A percentile compares a stretch with the other conserved stretches of the same genome.
Conservation (phyloP, 495 filamentous ascomycete genomes). For the Penicillium atrosanguineum region DNA sequence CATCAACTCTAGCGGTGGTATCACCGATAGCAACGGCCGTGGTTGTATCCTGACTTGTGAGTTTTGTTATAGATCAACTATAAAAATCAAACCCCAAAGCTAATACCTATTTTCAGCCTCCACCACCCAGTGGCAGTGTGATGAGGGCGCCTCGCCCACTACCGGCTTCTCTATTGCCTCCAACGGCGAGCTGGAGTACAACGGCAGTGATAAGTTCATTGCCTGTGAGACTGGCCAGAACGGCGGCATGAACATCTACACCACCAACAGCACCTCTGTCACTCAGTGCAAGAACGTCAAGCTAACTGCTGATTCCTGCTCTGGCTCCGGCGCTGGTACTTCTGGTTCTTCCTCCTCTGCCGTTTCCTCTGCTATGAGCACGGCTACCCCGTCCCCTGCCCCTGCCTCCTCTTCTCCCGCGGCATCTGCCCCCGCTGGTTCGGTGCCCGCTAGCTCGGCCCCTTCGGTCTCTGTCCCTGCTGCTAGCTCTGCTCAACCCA, state of each 20-base stretch:
- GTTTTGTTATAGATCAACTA: background rate
- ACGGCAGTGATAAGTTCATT: conserved; percentile 48
- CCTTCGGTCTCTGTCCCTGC: conserved; percentile 2
- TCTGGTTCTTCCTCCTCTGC: background rate
- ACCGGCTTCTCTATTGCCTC: conserved; percentile 49
- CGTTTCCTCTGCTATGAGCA: background rate
- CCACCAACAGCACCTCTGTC: conserved; percentile 38
- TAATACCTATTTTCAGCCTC: conserved; percentile 30
- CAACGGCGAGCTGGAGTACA: conserved; percentile 43
- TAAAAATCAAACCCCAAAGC: background rate
- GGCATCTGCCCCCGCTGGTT: background rate
- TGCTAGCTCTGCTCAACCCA: background rate
- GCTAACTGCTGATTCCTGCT: conserved; percentile 49
- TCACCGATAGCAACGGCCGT: conserved; percentile 51
- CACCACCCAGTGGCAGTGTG: conserved; percentile 65
- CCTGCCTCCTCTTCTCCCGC: background rate
- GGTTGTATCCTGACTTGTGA: conserved; percentile 46
- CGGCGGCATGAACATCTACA: conserved; percentile 52
- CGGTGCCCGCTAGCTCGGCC: background rate
- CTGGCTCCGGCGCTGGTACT: conserved; percentile 20
- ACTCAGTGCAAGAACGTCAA: conserved; percentile 46
- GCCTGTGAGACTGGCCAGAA: conserved; percentile 52
- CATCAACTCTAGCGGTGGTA: conserved; percentile 44
- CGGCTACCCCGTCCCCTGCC: background rate
- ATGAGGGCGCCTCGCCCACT: conserved; percentile 45